Conservation (phyloP, 176 grass and related monocot species). For the Carex kokanica region DNA sequence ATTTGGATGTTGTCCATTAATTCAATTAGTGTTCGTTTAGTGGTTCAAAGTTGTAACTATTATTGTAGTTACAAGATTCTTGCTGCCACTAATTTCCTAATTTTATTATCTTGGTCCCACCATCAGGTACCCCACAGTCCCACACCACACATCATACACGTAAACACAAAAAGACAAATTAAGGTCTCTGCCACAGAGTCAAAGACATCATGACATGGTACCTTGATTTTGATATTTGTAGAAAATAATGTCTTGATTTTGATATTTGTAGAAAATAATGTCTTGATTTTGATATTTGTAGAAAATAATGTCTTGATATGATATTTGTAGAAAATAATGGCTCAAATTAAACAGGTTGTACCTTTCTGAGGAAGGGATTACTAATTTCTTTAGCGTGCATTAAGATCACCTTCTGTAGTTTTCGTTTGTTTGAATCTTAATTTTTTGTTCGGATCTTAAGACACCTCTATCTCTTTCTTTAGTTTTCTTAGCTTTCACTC, state of each 20-base stretch:
- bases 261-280: no score
- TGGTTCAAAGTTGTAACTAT: background rate
- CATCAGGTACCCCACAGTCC: background rate
- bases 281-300: background rate
- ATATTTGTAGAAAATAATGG: background rate
- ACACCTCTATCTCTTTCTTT: no score
- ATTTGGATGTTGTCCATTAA: background rate
- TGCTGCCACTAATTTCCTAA: background rate
- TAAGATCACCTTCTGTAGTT: no score
- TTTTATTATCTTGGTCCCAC: background rate
- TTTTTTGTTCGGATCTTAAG: no score
- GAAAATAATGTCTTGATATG: no score
- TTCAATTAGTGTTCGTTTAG: background rate
- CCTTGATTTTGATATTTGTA: background rate
- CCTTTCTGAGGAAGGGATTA: background rate
- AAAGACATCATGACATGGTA: background rate
- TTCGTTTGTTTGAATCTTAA: no score
- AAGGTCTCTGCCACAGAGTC: background rate
- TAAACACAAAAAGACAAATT: conserved; percentile 2
- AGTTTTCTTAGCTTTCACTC: no score
- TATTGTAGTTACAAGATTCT: conserved; percentile 9
- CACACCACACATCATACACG: background rate
- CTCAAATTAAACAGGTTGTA: background rate
- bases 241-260: background rate
- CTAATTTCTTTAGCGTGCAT: no score